Evolutionary conservation across 2,329 filamentous ascomycete species (phyloP).

Genomic region (Fusarium subglutinans): DNA sequence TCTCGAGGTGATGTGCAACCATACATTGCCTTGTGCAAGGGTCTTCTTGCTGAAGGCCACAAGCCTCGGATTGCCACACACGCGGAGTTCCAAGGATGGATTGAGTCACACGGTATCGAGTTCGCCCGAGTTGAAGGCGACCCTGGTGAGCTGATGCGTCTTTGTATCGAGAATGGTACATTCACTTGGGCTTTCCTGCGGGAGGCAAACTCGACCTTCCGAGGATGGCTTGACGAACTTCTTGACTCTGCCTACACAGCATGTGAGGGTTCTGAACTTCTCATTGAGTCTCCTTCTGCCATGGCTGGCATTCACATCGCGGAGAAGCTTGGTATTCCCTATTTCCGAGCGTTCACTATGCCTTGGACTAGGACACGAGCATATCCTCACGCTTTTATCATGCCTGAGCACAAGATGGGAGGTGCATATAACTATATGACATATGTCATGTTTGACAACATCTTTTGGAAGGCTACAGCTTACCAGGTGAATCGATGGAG

Average conservation of each 20-base stretch:
- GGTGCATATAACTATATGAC: conserved; percentile 95
- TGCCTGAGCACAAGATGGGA: conserved; percentile 92
- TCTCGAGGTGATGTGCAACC: conserved; percentile 96
- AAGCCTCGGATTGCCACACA: conserved; percentile 90
- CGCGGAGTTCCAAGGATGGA: conserved; percentile 87
- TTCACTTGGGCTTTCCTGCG: conserved; percentile 92
- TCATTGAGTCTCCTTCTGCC: conserved; percentile 94
- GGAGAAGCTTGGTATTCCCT: conserved; percentile 90
- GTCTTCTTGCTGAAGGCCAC: conserved; percentile 87
- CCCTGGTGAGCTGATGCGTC: conserved; percentile 91
- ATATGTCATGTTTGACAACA: conserved; percentile 94
- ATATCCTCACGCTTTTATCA: conserved; percentile 96
- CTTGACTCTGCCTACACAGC: conserved; percentile 83
- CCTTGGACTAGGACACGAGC: conserved; percentile 96
- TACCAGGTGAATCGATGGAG: conserved; percentile 94
- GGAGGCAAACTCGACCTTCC: conserved; percentile 87
- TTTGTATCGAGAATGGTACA: conserved; percentile 97
- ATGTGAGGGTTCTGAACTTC: conserved; percentile 85
- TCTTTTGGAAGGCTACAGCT: conserved; percentile 95
- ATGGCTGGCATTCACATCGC: conserved; percentile 99
- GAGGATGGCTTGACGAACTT: conserved; percentile 93
- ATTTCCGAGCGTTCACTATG: conserved; percentile 98
- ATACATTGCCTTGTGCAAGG: conserved; percentile 96
- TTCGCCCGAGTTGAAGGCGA: conserved; percentile 91
- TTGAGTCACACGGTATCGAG: conserved; percentile 92